Percentiles rank a stretch among this genome's conserved stretches.
Evolutionary conservation across 129 eudicot genomes (phyloP).

Genomic region (sunflower (Helianthus annuus)): HanXRQr2.0-SUNRISE NC_035449.2:96912717-96913216

Average conservation of each 20-base stretch:
- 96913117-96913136: conserved; percentile 13
- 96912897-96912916: conserved; percentile 21
- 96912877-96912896: conserved; percentile 34
- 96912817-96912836: conserved; percentile 11
- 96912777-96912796: conserved; percentile 4
- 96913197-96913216: conserved; percentile 33
- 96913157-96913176: background rate
- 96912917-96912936: background rate
- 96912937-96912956: background rate
- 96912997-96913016: too few relatives aligned
- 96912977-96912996: background rate
- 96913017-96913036: background rate
- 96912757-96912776: background rate
- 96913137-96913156: background rate
- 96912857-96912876: conserved; percentile 28
- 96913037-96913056: background rate
- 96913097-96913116: conserved; percentile 33
- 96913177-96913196: conserved; percentile 62
- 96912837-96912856: conserved; percentile 19
- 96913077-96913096: conserved; percentile 15
- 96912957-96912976: background rate
- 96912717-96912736: too few relatives aligned
- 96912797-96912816: conserved; percentile 10
- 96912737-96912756: too few relatives aligned
- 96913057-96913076: background rate